A percentile compares a stretch with the other conserved stretches of the same genome.
phyloP scores from a whole-genome alignment of 495 filamentous ascomycete species.

The Achaetomiella virescens region DNA sequence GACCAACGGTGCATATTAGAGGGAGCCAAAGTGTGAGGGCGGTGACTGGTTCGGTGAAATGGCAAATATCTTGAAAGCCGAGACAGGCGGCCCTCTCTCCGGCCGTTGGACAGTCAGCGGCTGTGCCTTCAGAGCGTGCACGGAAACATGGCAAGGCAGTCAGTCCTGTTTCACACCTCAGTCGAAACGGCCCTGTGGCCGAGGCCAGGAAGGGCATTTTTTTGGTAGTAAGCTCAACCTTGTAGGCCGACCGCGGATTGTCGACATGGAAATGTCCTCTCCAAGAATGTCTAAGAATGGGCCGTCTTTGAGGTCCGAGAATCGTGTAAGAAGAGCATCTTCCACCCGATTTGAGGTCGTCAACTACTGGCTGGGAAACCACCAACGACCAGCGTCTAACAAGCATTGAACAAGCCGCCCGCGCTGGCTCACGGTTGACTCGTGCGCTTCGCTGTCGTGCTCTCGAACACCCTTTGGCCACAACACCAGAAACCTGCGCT shows the following conservation, averaged over 20 bases:
- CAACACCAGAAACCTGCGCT: not conserved
- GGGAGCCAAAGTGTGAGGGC: not conserved
- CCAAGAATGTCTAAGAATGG: no score
- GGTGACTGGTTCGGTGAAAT: not conserved
- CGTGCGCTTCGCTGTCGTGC: not conserved
- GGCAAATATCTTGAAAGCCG: not conserved
- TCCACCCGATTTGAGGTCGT: not conserved
- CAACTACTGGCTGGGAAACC: no score
- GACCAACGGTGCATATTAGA: no score
- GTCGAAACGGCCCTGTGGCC: not conserved
- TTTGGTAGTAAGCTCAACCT: not conserved
- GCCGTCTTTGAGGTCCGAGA: not conserved
- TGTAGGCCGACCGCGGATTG: no score
- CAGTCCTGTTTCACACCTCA: slow-evolving; percentile 1
- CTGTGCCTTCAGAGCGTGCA: not conserved
- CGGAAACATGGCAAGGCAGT: not conserved
- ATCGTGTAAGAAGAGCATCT: not conserved
- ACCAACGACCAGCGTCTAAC: not conserved
- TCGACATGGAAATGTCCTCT: no score
- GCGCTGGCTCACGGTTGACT: not conserved
- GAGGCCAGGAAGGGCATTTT: not conserved
- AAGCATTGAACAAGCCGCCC: not conserved
- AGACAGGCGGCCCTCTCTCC: not conserved
- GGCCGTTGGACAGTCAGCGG: not conserved
- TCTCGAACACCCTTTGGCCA: not conserved